Evolutionary conservation across 2,329 filamentous ascomycete species (phyloP).

Genomic region (Ophiostoma tasmaniense): DNA sequence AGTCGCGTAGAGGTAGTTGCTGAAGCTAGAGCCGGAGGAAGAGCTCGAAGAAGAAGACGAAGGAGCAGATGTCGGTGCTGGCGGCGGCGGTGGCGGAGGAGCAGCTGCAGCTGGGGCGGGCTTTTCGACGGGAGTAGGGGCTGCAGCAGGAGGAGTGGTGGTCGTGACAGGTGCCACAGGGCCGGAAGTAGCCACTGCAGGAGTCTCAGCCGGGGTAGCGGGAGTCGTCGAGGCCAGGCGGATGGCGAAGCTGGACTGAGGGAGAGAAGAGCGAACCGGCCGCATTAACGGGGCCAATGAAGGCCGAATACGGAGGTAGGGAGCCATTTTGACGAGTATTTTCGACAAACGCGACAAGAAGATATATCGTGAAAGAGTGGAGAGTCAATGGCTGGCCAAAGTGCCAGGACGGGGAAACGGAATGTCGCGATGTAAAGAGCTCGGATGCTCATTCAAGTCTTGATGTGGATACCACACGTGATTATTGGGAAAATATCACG

Average conservation of each 20-base stretch:
- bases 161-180: not conserved
- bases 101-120: not conserved
- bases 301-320: slow-evolving; percentile 25
- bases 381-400: slow-evolving; percentile 15
- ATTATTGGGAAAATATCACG: not conserved
- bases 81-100: not conserved
- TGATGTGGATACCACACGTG: slow-evolving; percentile 1
- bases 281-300: slow-evolving; percentile 17
- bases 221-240: slow-evolving; percentile 1
- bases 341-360: not conserved
- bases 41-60: not conserved
- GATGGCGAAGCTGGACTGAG: not conserved
- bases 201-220: not conserved
- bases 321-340: slow-evolving; percentile 25
- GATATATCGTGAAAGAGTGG: not conserved
- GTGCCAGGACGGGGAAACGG: not conserved
- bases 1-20: slow-evolving; percentile 34
- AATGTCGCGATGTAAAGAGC: not conserved
- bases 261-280: not conserved
- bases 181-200: not conserved
- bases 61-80: not conserved
- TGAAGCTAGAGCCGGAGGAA: slow-evolving; percentile 24
- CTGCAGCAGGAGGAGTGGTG: not conserved
- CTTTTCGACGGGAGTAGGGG: not conserved
- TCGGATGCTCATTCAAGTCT: not conserved